These are phyloP conservation scores for Cephaloascus albidus DNA, from an alignment of 805 yeast species.

Conservation along the genomic window DNA sequence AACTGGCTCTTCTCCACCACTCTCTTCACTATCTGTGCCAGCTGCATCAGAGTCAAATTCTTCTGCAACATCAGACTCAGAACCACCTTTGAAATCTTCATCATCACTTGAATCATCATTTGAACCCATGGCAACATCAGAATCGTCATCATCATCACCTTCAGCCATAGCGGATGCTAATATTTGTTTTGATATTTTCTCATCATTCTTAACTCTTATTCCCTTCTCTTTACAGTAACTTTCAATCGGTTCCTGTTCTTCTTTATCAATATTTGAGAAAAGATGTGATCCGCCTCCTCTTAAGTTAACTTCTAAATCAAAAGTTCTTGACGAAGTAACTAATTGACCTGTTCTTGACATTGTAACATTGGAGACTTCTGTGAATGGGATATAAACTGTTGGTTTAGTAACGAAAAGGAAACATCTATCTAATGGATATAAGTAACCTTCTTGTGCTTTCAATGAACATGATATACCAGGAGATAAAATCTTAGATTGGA, in stretches of 20 bases:
- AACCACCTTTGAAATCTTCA: conserved; percentile 69
- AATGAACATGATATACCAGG: conserved; percentile 88
- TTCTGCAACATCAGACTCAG: conserved; percentile 70
- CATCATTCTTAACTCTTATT: conserved; percentile 77
- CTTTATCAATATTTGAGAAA: conserved; percentile 83
- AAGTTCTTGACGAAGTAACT: conserved; percentile 74
- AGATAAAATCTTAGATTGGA: conserved; percentile 63
- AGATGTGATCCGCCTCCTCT: conserved; percentile 65
- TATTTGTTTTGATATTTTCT: conserved; percentile 76
- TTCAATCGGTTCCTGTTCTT: conserved; percentile 78
- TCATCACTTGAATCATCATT: conserved; percentile 30
- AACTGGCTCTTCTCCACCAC: conserved; percentile 18
- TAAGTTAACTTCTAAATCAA: conserved; percentile 77
- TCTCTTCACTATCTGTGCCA: conserved; percentile 12
- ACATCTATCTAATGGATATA: conserved; percentile 89
- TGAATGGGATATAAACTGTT: conserved; percentile 80
- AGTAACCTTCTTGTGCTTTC: conserved; percentile 91
- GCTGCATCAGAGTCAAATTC: conserved; percentile 68
- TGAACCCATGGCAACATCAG: conserved; percentile 33
- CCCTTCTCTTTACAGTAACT: conserved; percentile 69
- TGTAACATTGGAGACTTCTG: conserved; percentile 67
- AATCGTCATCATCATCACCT: conserved; percentile 42
- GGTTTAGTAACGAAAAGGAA: conserved; percentile 90
- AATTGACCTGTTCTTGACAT: conserved; percentile 87
- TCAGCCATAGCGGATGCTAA: conserved; percentile 68